These are phyloP conservation scores for Coix lacrymajobi DNA, from an alignment of 176 grass and related monocot genomes.

Conservation along the genomic window DNA sequence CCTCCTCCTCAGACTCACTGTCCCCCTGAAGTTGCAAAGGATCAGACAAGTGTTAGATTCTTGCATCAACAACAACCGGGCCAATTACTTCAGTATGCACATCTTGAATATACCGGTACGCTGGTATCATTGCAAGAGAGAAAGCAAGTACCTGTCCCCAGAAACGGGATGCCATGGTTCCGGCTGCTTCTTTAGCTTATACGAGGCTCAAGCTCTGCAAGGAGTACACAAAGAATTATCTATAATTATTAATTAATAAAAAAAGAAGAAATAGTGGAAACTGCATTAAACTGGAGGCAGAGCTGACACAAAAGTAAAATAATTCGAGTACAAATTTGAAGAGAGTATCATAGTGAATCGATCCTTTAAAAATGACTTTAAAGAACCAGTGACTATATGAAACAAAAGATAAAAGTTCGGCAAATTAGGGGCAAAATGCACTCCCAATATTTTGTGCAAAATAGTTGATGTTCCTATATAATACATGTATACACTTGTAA, in stretches of 20 bases:
- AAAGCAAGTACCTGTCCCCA: slow-evolving; percentile 54
- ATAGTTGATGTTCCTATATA: neutral
- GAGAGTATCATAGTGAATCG: neutral
- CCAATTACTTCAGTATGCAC: neutral
- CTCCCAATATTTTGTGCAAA: neutral
- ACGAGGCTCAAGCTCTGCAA: slow-evolving; percentile 2
- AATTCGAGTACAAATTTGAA: neutral
- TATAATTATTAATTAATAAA: neutral
- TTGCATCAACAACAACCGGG: neutral
- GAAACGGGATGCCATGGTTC: slow-evolving; percentile 79
- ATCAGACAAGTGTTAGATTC: neutral
- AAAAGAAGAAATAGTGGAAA: neutral
- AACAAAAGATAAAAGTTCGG: neutral
- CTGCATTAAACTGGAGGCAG: neutral
- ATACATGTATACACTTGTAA: neutral
- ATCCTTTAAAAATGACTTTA: neutral
- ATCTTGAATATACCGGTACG: neutral
- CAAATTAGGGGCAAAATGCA: neutral
- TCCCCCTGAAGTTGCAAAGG: slow-evolving; percentile 45
- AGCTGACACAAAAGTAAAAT: neutral
- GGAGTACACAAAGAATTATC: neutral
- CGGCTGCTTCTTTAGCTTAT: slow-evolving; percentile 1
- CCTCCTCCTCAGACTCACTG: slow-evolving; percentile 85
- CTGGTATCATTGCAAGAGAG: neutral
- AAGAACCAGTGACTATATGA: neutral